Percentiles rank a stretch among this genome's conserved stretches.
Conservation (phyloP, 148 eudicot species). For the Camellia lanceoleosa region DNA sequence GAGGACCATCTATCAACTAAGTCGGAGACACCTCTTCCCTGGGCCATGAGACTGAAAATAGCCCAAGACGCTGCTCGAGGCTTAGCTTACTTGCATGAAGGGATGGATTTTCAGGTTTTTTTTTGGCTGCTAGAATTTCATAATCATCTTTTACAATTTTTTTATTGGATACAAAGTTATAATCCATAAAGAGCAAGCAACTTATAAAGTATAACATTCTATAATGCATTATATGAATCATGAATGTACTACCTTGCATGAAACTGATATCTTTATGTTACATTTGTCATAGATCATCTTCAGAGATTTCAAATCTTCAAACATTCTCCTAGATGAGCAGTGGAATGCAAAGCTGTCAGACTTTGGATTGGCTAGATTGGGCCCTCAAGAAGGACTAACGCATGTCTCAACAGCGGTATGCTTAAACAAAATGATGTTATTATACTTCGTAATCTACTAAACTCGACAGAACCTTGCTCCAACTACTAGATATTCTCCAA, state of each 20-base stretch:
- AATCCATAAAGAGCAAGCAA: not conserved
- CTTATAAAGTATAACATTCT: not conserved
- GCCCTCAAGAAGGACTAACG: constrained; percentile 64
- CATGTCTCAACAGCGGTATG: constrained; percentile 87
- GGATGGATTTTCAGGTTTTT: constrained; percentile 88
- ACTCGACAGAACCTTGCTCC: not conserved
- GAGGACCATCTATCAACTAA: constrained; percentile 72
- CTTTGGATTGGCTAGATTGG: constrained; percentile 81
- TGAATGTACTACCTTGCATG: not conserved
- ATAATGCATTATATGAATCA: not conserved
- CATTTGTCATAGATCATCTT: constrained; percentile 52
- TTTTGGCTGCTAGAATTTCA: not conserved
- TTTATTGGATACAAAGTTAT: not conserved
- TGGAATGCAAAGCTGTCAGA: constrained; percentile 84
- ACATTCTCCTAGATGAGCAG: constrained; percentile 64
- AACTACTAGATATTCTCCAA: not conserved
- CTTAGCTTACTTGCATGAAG: constrained; percentile 81
- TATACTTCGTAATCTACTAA: not conserved
- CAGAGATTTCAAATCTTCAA: constrained; percentile 77
- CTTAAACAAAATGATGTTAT: not conserved
- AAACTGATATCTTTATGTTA: not conserved
- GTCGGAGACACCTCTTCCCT: constrained; percentile 57
- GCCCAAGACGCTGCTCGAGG: constrained; percentile 97
- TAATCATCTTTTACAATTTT: not conserved
- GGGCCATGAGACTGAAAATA: constrained; percentile 77